A percentile compares a stretch with the other conserved stretches of the same genome.
Conservation (phyloP, 495 filamentous ascomycete genomes). For the Annulohypoxylon bovei region DNA sequence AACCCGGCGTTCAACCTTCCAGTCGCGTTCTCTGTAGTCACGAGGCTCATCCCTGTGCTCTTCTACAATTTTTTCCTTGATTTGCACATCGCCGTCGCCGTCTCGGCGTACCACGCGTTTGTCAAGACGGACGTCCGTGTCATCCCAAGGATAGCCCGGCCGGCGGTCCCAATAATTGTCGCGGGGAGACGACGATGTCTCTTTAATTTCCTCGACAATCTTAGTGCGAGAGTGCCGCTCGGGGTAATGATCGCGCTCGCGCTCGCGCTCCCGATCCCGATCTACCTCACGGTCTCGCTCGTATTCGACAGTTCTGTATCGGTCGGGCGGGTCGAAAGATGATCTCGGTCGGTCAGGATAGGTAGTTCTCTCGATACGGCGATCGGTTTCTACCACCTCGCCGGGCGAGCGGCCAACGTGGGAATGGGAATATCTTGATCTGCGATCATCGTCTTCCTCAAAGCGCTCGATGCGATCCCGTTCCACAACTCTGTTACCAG, state of each 20-base stretch:
- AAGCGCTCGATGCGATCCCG: slow-evolving; percentile 55
- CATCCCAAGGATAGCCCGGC: slow-evolving; percentile 49
- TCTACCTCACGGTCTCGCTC: slow-evolving; percentile 67
- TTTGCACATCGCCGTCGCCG: slow-evolving; percentile 38
- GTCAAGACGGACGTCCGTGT: slow-evolving; percentile 56
- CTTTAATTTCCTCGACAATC: slow-evolving; percentile 53
- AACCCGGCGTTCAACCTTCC: slow-evolving; percentile 57
- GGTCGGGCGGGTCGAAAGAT: slow-evolving; percentile 59
- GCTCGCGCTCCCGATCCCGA: slow-evolving; percentile 6
- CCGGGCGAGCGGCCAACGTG: slow-evolving; percentile 45
- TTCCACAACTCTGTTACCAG: slow-evolving; percentile 50
- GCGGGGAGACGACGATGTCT: slow-evolving; percentile 47
- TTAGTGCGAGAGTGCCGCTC: slow-evolving; percentile 44
- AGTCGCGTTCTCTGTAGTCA: slow-evolving; percentile 54
- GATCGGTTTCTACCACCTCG: slow-evolving; percentile 59
- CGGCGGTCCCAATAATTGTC: slow-evolving; percentile 55
- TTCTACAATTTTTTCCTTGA: slow-evolving; percentile 43
- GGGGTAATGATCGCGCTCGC: slow-evolving; percentile 51
- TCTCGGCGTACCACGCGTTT: slow-evolving; percentile 56
- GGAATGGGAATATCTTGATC: slow-evolving; percentile 54
- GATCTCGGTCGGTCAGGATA: slow-evolving; percentile 59
- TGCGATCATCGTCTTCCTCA: slow-evolving; percentile 62
- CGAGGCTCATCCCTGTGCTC: slow-evolving; percentile 40
- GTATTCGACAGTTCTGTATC: slow-evolving; percentile 60
- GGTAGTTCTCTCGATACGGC: slow-evolving; percentile 54